Evolutionary conservation across 805 yeast species (phyloP), one percentile per base, ranked within the genome.

Genomic region (Ogataea saltuana): DNA sequence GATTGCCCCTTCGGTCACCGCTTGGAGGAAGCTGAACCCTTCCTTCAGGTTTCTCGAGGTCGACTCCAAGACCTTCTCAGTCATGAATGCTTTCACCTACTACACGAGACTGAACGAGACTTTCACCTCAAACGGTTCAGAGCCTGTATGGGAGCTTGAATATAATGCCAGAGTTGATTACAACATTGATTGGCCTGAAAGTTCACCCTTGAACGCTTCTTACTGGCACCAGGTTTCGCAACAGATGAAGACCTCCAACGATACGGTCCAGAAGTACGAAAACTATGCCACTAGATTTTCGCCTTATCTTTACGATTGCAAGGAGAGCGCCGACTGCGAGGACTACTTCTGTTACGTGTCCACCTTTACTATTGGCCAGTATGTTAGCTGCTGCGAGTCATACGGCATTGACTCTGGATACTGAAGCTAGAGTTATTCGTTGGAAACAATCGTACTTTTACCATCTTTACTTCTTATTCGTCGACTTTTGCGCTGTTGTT

Each of bases 31-130:
- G 38, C 71, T 75, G 50, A 83, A 83, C 59, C 90, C 90, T 6
- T 74, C 81, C 16, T 83, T 87, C 85, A 74, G 85, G 59, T 82
- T 81, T 64, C 84, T 83, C 55, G 80, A 78, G 51, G 81, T 83
- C 41, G 88, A 83, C 58, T 64, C 74, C 17, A 62, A 73, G 49
- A 74, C 85, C 5, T 81, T 80, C 65, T 75, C 75, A 49, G 68
- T 83, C 45, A 70, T 80, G 72, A 79, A 83, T 55, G 69, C 81
- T 2, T 72, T 61, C 64, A 81, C 80, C 54, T 80, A 71, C 63
- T 81, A 72, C 60, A 71, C 83, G n/a, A 69, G 69, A 46, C 70
- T 84, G 51, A 80, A 81, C 56, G 76, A 73, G 34, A 79, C 85
- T 11, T 78, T 74, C 56, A 59, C 60, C 38, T 73, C 72, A 42